Base-by-base conservation (phyloP, 2,329 filamentous ascomycete genomes). In the Aspergillus pseudoterreus region DNA sequence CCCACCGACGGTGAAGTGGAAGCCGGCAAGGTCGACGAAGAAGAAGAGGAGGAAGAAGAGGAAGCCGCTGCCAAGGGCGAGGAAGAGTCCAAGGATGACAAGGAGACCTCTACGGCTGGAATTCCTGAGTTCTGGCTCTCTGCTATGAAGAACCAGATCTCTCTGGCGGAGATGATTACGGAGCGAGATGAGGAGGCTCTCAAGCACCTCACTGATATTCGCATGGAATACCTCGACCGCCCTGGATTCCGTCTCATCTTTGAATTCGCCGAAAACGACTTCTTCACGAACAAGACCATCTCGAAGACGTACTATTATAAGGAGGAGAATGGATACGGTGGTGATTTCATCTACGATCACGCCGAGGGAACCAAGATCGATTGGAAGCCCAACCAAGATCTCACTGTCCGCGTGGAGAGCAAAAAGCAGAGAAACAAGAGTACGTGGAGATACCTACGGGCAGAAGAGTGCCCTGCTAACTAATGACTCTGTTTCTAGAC, bases 361-460 rank as follows among this genome's bases (percentile, higher is more conserved):
- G 94, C 95, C 52, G 92, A 99, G 74, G 94, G 95, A 59, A 90
- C 96, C 72, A 94, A 95, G 82, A 95, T 99, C 67, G 87, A 96
- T 64, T 99, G 94, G 94, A 94, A 95, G 78, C 78, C 85, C 9
- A 87, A 87, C 66, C 91, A 95, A 75, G 94, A 99, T 69, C 79
- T 99, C 63, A 99, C 94, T 43, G 88, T 97, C 60, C 87, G 90
- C 62, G 80, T 97, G 55, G 94, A 99, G 82, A 95, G 90, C 82
- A 99, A 99, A 85, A 99, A 99, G 82, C 94, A 99, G 79, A 85
- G 94, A 59, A 99, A 99, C 79, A 99, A 97, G 85, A 97, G 94
- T 99, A 81, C 78, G 84, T 71, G 42, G 14, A 14, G 15, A 11
- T 19, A 5, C 22, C 22, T 22, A 33, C 30, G 14, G 12, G 38